Evolutionary conservation across 2,329 filamentous ascomycete genomes (phyloP), one percentile per base, ranked within the genome.

Genomic region (Calonectria pseudoreteaudii): DNA sequence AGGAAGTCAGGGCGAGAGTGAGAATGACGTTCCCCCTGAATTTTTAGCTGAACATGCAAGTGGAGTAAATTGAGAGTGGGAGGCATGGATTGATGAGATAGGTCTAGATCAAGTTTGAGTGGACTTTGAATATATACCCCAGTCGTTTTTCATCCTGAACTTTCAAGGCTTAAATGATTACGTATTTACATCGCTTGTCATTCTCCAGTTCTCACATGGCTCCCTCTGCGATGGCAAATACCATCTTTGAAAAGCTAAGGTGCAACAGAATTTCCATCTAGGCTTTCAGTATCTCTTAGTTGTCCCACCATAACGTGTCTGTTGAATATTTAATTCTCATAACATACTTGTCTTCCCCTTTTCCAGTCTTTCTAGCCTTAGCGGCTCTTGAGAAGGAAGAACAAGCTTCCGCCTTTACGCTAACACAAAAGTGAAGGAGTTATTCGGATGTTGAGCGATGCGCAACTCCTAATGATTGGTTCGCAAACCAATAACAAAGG

Each of bases 21-120:
- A 87, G 73, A 88, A 89, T 64, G 88, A 89, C 66, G 85, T 91
- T 10, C 89, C 89, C 1, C 82, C 83, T 0, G 89, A 91, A 72
- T 90, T 91, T 75, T 76, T 91, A 9, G 86, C 86, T 14, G 87
- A 90, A 77, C 86, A 88, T 66, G 68, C 68, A 9, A 71, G 62
- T 20, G 71, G 74, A 44, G 49, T 70, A 36, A 73, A 80, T 20
- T 78, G 74, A 70, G 67, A 68, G 8, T 26, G n/a, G 50, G 68
- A 30, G 56, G n/a, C 49, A 23, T 41, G 10, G 16, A 23, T 66
- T 11, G 23, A 5, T 41, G 50, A 53, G 38, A 1, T 41, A 38
- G 38, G 26, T 30, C 34, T 53, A 20, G 2, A 34, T 34, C 16
- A 10, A 18, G 11, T 23, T 53, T 41, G 34, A 50, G 23, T 34